Conservation (phyloP, 2,329 filamentous ascomycete species). For the Lasiodiplodia gonubiensis region DNA sequence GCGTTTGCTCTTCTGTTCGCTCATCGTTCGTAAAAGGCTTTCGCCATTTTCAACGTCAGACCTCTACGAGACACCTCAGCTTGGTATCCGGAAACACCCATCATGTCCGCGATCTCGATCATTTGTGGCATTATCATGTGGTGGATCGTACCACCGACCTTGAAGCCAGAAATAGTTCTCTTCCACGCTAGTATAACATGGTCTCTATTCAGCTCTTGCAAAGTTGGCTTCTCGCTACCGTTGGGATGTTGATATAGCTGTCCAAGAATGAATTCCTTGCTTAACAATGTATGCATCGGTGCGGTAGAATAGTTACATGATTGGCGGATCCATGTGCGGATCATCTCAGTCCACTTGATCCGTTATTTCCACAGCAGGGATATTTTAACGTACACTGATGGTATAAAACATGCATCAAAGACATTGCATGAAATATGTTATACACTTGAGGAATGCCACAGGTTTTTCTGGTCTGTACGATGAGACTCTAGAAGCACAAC, state of each 20-base stretch:
- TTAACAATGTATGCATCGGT: not conserved
- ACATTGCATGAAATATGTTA: not conserved
- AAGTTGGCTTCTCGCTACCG: not conserved
- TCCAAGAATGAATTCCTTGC: not conserved
- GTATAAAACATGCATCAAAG: not conserved
- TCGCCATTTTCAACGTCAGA: not conserved
- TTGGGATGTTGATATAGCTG: not conserved
- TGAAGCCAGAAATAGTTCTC: not conserved
- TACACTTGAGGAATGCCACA: constrained; percentile 26
- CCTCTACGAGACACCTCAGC: not conserved
- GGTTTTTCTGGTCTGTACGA: not conserved
- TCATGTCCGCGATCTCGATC: not conserved
- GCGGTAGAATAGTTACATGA: not conserved
- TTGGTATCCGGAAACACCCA: not conserved
- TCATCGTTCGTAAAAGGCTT: not conserved
- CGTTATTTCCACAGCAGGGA: not conserved
- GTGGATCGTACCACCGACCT: not conserved
- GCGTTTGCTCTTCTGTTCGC: not conserved
- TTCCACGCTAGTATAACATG: not conserved
- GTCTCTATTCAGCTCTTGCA: not conserved
- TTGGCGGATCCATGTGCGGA: not conserved
- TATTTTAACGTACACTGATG: not conserved
- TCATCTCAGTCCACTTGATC: not conserved
- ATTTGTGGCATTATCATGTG: not conserved
- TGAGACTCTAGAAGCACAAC: not conserved